Percentiles rank a stretch among this genome's conserved stretches.
Conservation (phyloP, 2,329 filamentous ascomycete species). For the Metarhizium album region DNA sequence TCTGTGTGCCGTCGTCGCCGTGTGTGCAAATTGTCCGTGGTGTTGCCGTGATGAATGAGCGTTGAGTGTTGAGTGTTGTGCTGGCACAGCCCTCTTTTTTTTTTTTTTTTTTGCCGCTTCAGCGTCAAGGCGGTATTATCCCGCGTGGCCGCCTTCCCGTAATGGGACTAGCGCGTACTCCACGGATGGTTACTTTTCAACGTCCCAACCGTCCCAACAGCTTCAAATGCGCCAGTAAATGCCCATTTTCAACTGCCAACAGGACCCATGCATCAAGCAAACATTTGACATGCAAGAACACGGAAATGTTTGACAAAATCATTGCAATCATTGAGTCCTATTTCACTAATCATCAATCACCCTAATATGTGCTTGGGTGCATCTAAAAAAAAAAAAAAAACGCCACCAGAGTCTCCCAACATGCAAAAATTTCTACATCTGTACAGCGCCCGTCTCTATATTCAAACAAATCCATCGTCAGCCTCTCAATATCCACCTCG, state of each 20-base stretch:
- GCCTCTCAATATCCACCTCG: constrained; percentile 31
- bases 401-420: constrained; percentile 10
- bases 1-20: too few species aligned
- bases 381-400: constrained; percentile 5
- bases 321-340: too few species aligned
- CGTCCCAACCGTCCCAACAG: too few species aligned
- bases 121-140: constrained; percentile 12
- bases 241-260: neutral
- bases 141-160: constrained; percentile 2
- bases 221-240: too few species aligned
- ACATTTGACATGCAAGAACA: too few species aligned
- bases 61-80: too few species aligned
- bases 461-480: neutral
- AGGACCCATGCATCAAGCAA: neutral
- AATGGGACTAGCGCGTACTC: constrained; percentile 3
- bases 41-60: constrained; percentile 7
- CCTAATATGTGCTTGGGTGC: neutral
- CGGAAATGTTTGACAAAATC: too few species aligned
- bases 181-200: too few species aligned
- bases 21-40: neutral
- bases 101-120: constrained; percentile 18
- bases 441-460: constrained; percentile 5
- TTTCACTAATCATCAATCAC: neutral
- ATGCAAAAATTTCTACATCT: neutral
- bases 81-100: too few species aligned